Evolutionary conservation across 495 filamentous ascomycete genomes (phyloP).

Genomic region (Coniosporium apollinis): DNA sequence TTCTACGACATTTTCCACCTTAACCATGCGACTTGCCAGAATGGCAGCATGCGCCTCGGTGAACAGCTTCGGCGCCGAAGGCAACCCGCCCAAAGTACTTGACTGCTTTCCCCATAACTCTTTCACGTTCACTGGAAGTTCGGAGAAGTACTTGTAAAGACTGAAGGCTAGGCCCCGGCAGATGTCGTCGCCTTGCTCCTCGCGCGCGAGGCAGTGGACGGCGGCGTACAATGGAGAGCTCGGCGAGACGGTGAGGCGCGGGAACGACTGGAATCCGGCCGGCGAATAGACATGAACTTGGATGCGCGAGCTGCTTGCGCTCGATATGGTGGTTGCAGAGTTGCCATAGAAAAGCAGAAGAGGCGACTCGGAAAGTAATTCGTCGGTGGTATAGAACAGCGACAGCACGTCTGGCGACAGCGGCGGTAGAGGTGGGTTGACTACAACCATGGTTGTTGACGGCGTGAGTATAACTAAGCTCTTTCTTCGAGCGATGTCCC

Average conservation of each 20-base stretch:
- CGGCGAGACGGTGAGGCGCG: constrained; percentile 79
- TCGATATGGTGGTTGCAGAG: constrained; percentile 67
- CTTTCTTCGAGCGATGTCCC: too few relatives aligned
- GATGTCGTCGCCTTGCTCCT: constrained; percentile 84
- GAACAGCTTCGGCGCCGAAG: constrained; percentile 53
- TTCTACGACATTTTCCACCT: constrained; percentile 55
- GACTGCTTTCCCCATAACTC: constrained; percentile 27
- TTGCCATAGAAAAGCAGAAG: constrained; percentile 75
- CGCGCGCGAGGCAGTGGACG: constrained; percentile 78
- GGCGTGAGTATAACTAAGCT: too few relatives aligned
- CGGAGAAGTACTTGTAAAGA: constrained; percentile 80
- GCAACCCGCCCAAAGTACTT: constrained; percentile 26
- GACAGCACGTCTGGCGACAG: constrained; percentile 60
- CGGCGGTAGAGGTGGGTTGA: constrained; percentile 41
- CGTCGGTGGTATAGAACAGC: constrained; percentile 68
- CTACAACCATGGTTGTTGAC: constrained; percentile 41
- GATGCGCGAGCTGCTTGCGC: constrained; percentile 73
- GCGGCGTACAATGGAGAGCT: constrained; percentile 89
- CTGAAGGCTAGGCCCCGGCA: constrained; percentile 80
- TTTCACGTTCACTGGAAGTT: constrained; percentile 64
- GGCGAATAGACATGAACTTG: constrained; percentile 82
- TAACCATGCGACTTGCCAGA: constrained; percentile 64
- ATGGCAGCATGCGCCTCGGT: constrained; percentile 86
- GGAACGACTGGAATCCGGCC: constrained; percentile 73
- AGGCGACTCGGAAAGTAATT: constrained; percentile 52